These are phyloP conservation scores for Candida easanensis DNA, from an alignment of 805 yeast genomes.

Conservation along the genomic window DNA sequence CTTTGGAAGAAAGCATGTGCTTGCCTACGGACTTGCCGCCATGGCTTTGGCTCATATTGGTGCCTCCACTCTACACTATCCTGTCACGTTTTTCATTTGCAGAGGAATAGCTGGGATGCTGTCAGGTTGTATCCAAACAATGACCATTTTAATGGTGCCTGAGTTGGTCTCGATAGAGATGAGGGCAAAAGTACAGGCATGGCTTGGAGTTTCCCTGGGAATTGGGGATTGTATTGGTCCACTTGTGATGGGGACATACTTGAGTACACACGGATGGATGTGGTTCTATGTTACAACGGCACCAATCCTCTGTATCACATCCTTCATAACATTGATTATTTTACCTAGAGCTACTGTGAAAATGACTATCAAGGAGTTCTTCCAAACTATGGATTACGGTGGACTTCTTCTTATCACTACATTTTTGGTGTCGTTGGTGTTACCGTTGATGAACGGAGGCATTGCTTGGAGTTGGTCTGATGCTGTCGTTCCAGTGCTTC, in stretches of 20 bases:
- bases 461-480: conserved; percentile 8
- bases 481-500: background rate
- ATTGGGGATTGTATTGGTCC: conserved; percentile 57
- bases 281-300: conserved; percentile 46
- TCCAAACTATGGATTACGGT: conserved; percentile 7
- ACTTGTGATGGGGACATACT: conserved; percentile 49
- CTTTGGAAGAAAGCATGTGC: conserved; percentile 47
- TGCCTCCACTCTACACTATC: conserved; percentile 45
- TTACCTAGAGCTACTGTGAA: conserved; percentile 2
- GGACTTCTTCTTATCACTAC: conserved; percentile 7
- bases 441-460: conserved; percentile 14
- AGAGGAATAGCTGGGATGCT: conserved; percentile 57
- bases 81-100: conserved; percentile 45
- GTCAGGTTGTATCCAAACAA: conserved; percentile 49
- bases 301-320: conserved; percentile 31
- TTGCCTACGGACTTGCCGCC: conserved; percentile 38
- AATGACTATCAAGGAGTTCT: conserved; percentile 2
- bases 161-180: conserved; percentile 49
- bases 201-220: conserved; percentile 47
- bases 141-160: conserved; percentile 49
- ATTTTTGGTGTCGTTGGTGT: conserved; percentile 12
- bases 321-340: background rate
- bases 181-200: conserved; percentile 56
- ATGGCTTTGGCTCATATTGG: conserved; percentile 44
- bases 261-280: conserved; percentile 44